These are phyloP conservation scores for Penicillium corylophilum DNA, from an alignment of 2,329 filamentous ascomycete genomes.

Conservation along the genomic window DNA sequence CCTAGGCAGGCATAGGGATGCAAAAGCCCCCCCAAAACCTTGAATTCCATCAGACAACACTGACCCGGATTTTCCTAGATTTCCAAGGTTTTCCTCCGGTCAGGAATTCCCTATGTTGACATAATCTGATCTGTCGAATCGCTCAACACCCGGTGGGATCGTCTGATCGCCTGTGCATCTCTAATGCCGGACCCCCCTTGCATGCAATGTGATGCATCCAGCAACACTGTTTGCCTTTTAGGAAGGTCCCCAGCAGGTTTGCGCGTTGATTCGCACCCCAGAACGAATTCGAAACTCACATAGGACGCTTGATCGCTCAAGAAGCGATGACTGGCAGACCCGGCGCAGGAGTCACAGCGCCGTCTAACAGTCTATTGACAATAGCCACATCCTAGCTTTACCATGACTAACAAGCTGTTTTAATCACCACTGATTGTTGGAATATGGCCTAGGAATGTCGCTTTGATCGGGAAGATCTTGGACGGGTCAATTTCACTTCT, in stretches of 20 bases:
- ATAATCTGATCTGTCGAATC: not conserved
- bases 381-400: constrained; percentile 5
- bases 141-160: not conserved
- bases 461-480: not conserved
- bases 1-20: not conserved
- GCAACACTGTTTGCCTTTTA: not conserved
- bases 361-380: constrained; percentile 10
- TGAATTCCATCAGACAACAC: not conserved
- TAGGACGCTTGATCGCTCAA: not conserved
- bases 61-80: not conserved
- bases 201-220: constrained; percentile 15
- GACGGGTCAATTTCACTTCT: constrained; percentile 2
- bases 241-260: constrained; percentile 6
- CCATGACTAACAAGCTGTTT: not conserved
- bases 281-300: not conserved
- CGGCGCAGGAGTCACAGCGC: not conserved
- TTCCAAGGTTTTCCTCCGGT: not conserved
- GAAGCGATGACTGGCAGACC: not conserved
- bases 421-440: not conserved
- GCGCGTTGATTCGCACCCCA: not conserved
- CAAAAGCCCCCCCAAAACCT: not conserved
- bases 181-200: constrained; percentile 13
- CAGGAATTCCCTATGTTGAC: not conserved
- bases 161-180: constrained; percentile 4
- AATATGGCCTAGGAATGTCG: not conserved